Evolutionary conservation across 805 yeast species (phyloP).

Genomic region (Yarrowia osloensis): DNA sequence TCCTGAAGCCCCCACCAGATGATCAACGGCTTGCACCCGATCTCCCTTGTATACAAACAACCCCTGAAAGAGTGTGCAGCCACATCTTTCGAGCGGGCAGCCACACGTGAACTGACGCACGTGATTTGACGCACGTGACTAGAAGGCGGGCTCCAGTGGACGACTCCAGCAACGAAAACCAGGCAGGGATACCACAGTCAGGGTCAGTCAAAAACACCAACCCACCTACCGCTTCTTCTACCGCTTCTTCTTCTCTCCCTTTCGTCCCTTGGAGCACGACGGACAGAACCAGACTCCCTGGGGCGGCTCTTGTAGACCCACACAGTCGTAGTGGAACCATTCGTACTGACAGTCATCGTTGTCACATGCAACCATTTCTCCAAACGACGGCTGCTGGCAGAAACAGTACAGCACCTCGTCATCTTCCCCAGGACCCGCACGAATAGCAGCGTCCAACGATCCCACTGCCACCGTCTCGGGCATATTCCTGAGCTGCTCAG

Average conservation of each 20-base stretch:
- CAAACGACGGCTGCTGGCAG: conserved; percentile 92
- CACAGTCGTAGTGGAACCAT: conserved; percentile 97
- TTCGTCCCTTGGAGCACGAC: conserved; percentile 55
- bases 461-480: conserved; percentile 30
- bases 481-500: conserved; percentile 21
- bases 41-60: not conserved
- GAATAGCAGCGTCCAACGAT: conserved; percentile 18
- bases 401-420: conserved; percentile 73
- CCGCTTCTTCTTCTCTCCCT: conserved; percentile 38
- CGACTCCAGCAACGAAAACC: not conserved
- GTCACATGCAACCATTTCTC: conserved; percentile 97
- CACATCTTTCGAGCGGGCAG: no score
- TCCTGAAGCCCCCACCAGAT: not conserved
- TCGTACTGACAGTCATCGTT: conserved; percentile 83
- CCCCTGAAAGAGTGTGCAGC: not conserved
- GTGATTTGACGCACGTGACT: not conserved
- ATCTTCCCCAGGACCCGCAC: conserved; percentile 54
- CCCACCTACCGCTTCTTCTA: no score
- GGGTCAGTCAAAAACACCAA: no score
- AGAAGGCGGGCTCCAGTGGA: not conserved
- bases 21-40: not conserved
- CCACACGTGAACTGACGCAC: no score
- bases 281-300: conserved; percentile 95
- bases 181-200: no score
- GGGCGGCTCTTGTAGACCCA: conserved; percentile 85